Evolutionary conservation across 2,329 filamentous ascomycete genomes (phyloP).

Genomic region (Aspergillus glaucus): DNA sequence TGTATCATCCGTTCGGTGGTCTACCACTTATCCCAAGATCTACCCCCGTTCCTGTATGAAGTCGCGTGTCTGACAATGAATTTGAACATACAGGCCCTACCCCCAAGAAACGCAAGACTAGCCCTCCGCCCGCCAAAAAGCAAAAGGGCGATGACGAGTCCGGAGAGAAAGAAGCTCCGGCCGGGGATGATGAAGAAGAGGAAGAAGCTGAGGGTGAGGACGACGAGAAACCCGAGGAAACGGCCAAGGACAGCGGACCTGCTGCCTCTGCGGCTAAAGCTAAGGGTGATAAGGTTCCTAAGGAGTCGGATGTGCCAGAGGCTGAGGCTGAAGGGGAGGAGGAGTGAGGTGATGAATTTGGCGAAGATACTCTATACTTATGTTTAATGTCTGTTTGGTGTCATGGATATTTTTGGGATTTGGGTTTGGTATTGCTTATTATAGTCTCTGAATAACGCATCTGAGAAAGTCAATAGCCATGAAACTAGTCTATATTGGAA

Average conservation of each 20-base stretch:
- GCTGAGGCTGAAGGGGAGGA: constrained; percentile 26
- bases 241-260: constrained; percentile 28
- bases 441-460: no score
- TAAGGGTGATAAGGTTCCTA: constrained; percentile 24
- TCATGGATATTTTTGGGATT: not conserved
- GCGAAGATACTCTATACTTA: not conserved
- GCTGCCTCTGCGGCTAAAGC: constrained; percentile 27
- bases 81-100: not conserved
- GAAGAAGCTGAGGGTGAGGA: constrained; percentile 15
- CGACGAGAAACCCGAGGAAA: constrained; percentile 22
- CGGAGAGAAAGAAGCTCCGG: constrained; percentile 8
- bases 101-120: constrained; percentile 7
- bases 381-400: not conserved
- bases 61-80: not conserved
- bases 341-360: constrained; percentile 6
- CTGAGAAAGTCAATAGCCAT: no score
- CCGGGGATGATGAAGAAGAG: constrained; percentile 11
- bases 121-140: constrained; percentile 25
- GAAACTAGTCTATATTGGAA: no score
- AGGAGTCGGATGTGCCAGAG: constrained; percentile 25
- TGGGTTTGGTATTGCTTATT: no score
- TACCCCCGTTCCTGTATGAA: not conserved
- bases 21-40: not conserved
- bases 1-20: not conserved
- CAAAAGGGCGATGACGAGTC: constrained; percentile 15